These are phyloP conservation scores for Dryadomyces quercivorus DNA, from an alignment of 2,329 filamentous ascomycete species.

Conservation along the genomic window DNA sequence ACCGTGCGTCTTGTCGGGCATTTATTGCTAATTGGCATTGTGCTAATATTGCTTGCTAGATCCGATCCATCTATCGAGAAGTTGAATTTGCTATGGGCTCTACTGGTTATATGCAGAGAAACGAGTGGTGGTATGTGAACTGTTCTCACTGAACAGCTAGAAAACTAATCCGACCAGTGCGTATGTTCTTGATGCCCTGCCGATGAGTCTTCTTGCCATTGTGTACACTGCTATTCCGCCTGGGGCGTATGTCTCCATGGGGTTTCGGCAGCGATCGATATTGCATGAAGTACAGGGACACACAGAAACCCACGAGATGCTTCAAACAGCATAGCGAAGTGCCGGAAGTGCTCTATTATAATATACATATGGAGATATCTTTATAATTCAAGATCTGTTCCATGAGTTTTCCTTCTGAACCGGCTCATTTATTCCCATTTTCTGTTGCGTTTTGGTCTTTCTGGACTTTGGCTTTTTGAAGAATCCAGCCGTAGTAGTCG, in stretches of 20 bases:
- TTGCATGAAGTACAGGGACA: no score
- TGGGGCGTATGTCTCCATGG: conserved; percentile 20
- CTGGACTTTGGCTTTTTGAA: conserved; percentile 19
- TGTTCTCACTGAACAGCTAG: no score
- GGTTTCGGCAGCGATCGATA: conserved; percentile 14
- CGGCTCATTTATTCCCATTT: no score
- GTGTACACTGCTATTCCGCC: conserved; percentile 19
- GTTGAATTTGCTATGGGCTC: conserved; percentile 18
- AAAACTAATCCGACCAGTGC: no score
- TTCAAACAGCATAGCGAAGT: no score
- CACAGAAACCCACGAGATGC: no score
- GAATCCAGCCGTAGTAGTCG: conserved; percentile 34
- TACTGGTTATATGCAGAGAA: conserved; percentile 11
- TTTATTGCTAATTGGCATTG: no score
- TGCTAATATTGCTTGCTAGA: no score
- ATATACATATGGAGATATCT: no score
- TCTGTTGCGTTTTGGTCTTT: no score
- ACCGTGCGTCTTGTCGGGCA: not conserved
- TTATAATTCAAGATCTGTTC: no score
- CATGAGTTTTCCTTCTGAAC: no score
- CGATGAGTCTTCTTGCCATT: conserved; percentile 17
- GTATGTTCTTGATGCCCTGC: conserved; percentile 20
- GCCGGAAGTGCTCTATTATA: not conserved
- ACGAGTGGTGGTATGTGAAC: conserved; percentile 20
- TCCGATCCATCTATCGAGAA: conserved; percentile 20